Percentiles rank a stretch among this genome's conserved stretches.
Conservation (phyloP, 2,329 filamentous ascomycete species). For the Paramyrothecium sp. region DNA sequence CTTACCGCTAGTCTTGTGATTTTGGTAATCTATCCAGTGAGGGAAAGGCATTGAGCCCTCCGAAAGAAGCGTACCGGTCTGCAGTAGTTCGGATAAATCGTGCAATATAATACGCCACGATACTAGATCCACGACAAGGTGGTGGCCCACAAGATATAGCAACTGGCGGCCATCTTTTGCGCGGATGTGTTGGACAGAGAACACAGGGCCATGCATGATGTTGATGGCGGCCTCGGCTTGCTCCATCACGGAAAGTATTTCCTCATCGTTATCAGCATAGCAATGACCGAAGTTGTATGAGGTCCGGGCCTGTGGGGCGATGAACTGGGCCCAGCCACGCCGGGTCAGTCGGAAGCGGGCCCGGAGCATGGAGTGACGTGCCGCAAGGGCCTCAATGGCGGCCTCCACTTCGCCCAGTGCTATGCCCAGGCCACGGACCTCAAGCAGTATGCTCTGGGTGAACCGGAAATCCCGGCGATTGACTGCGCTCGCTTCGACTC, state of each 20-base stretch:
- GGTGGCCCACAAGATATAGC: constrained; percentile 49
- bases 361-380: constrained; percentile 51
- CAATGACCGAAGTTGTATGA: constrained; percentile 46
- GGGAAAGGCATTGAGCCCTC: constrained; percentile 45
- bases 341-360: constrained; percentile 39
- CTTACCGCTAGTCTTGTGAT: constrained; percentile 28
- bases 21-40: constrained; percentile 48
- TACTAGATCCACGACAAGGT: constrained; percentile 48
- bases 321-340: constrained; percentile 45
- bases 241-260: constrained; percentile 38
- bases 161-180: constrained; percentile 44
- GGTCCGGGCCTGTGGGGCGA: constrained; percentile 34
- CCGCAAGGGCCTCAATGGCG: constrained; percentile 46
- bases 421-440: constrained; percentile 35
- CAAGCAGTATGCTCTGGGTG: constrained; percentile 49
- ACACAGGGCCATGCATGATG: constrained; percentile 49
- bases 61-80: constrained; percentile 41
- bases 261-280: constrained; percentile 35
- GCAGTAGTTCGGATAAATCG: constrained; percentile 49
- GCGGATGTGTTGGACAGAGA: constrained; percentile 47
- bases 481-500: constrained; percentile 23
- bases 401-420: constrained; percentile 43
- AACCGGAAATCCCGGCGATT: constrained; percentile 41
- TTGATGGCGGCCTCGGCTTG: constrained; percentile 43
- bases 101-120: constrained; percentile 51